Base-by-base conservation (phyloP, 805 yeast species). In the Candida verbasci region DNA sequence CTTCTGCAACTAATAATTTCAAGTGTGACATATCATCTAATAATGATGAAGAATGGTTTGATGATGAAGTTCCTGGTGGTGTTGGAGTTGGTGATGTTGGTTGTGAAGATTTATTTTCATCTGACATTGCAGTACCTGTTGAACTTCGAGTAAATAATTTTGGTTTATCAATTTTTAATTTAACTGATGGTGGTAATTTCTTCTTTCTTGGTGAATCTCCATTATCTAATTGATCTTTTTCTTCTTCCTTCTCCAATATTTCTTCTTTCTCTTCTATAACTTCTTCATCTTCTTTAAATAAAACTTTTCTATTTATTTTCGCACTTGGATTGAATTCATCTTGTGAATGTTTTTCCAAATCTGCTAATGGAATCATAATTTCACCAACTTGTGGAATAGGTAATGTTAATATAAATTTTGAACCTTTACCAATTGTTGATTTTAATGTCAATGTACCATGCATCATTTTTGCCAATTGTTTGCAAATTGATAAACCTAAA, bases 401-500 rank as follows among this genome's bases (percentile, higher is more conserved):
- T 11, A 91, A 80, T 1, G 81, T 78, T 48, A 93, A 85, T 0
- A 78, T 80, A 53, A 91, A 91, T 9, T 80, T 80, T 1, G 95
- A 82, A 1, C 98, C 98, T 17, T 76, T 70, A 0, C 95, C 96
- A 15, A 85, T 73, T 18, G 72, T 68, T 0, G 95, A 83, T 39
- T 82, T 72, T 34, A 93, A 58, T 2, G 78, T 74, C 60, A 93
- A 74, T 0, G 87, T 78, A 39, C 98, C 96, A 39, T 80, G 74
- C 97, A 91, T 91, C 78, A 89, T 77, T 24, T 73, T 75, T 0
- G 96, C 96, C 41, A 93, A 73, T 58, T 91, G 97, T 41, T 86
- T 71, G 60, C 97, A 93, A 51, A 91, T 91, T 1, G 80, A 72
- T 29, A 91, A 71, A 1, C 98, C 98, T 32, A 91, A 68, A 2